These are phyloP conservation scores for Chaetomiaceae sp. DNA, from an alignment of 2,329 filamentous ascomycete genomes.

Conservation along the genomic window DNA sequence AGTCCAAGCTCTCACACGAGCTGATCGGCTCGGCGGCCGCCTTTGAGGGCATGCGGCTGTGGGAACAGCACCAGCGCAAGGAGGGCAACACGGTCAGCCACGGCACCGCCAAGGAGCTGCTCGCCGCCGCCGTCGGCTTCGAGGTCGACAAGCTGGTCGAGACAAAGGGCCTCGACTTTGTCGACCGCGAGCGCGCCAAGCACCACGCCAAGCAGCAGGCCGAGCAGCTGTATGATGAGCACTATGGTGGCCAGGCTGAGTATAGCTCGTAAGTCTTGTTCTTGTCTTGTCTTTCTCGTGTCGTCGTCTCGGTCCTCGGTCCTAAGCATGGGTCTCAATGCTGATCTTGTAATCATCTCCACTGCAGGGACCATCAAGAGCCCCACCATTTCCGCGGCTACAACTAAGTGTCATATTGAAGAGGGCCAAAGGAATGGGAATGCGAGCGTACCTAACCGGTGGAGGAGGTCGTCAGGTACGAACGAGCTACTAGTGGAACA, in stretches of 20 bases:
- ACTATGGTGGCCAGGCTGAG: slow-evolving; percentile 50
- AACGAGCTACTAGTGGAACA: too few relatives aligned
- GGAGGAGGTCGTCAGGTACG: too few relatives aligned
- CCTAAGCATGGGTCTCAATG: too few relatives aligned
- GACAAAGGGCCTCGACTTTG: slow-evolving; percentile 60
- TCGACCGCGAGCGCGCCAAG: slow-evolving; percentile 55
- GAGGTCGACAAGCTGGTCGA: slow-evolving; percentile 74
- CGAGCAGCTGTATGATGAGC: slow-evolving; percentile 56
- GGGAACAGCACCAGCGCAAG: slow-evolving; percentile 67
- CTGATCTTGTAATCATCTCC: too few relatives aligned
- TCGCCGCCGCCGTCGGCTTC: slow-evolving; percentile 66
- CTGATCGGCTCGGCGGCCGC: slow-evolving; percentile 69
- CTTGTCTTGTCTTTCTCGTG: too few relatives aligned
- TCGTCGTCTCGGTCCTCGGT: too few relatives aligned
- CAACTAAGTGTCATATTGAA: too few relatives aligned
- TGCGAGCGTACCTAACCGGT: too few relatives aligned
- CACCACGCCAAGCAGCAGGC: slow-evolving; percentile 54
- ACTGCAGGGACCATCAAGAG: too few relatives aligned
- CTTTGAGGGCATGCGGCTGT: slow-evolving; percentile 76
- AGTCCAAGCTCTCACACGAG: slow-evolving; percentile 53
- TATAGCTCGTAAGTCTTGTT: slow-evolving; percentile 50
- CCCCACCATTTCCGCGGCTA: too few relatives aligned
- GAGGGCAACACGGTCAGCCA: slow-evolving; percentile 69
- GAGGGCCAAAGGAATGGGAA: too few relatives aligned
- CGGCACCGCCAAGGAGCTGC: slow-evolving; percentile 70